Percentiles rank a stretch among this genome's conserved stretches.
phyloP scores from a whole-genome alignment of 768 basidiomycete genomes.

The Nidularia pulvinata region DNA sequence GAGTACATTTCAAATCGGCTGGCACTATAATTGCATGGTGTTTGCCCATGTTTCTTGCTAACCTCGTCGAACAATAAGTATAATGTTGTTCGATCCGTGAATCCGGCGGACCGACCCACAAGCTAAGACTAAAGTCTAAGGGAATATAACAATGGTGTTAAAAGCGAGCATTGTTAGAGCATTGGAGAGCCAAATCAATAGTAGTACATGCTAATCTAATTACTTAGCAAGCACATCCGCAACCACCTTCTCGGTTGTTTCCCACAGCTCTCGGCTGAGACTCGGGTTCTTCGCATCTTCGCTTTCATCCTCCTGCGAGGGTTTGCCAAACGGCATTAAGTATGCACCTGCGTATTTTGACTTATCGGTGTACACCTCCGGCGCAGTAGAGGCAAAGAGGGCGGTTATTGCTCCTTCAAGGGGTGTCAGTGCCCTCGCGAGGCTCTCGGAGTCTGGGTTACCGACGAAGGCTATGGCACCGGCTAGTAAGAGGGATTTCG shows the following conservation, averaged over 20 bases:
- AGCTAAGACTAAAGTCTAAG: no score
- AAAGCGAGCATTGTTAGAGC: no score
- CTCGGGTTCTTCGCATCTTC: background rate
- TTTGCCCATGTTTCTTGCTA: no score
- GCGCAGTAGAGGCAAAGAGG: background rate
- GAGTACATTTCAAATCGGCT: no score
- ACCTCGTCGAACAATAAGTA: no score
- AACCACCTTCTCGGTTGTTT: background rate
- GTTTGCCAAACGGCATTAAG: background rate
- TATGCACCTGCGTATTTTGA: background rate
- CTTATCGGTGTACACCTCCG: background rate
- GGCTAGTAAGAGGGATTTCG: background rate
- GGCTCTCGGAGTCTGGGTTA: background rate
- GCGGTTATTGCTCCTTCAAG: background rate
- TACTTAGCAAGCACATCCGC: background rate
- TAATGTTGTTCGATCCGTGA: no score
- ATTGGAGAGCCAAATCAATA: no score
- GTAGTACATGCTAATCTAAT: no score
- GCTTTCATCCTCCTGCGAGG: background rate
- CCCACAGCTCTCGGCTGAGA: background rate
- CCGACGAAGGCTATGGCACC: background rate
- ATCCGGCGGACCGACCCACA: no score
- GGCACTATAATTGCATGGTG: no score
- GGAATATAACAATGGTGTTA: no score
- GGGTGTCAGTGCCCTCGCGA: background rate